Evolutionary conservation across 164 flowering plant genomes (phyloP).

Genomic region (Amborella trichopoda): DNA sequence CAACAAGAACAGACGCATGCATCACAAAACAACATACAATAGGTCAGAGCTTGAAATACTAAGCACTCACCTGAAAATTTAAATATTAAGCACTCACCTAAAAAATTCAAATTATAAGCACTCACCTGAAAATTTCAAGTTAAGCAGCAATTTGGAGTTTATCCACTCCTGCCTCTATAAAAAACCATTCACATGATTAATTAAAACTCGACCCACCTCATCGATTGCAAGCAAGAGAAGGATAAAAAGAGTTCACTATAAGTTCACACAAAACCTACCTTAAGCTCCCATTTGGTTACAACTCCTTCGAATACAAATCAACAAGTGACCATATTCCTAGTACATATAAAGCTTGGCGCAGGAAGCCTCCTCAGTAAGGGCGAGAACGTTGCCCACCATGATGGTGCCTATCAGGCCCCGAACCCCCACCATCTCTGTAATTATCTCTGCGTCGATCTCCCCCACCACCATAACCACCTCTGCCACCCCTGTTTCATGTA

Average conservation of each 20-base stretch:
- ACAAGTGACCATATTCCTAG: slow-evolving; percentile 27
- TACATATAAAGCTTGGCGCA: slow-evolving; percentile 26
- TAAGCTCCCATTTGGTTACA: slow-evolving; percentile 15
- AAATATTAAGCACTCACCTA: no score
- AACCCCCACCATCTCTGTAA: slow-evolving; percentile 69
- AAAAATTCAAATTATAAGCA: slow-evolving; percentile 34
- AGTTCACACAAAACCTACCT: slow-evolving; percentile 34
- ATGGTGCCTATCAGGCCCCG: slow-evolving; percentile 82
- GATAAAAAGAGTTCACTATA: slow-evolving; percentile 14
- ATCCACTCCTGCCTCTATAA: slow-evolving; percentile 85
- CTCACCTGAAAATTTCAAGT: slow-evolving; percentile 89
- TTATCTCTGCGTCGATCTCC: slow-evolving; percentile 84
- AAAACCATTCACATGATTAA: slow-evolving; percentile 73
- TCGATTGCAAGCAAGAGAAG: slow-evolving; percentile 18
- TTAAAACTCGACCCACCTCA: slow-evolving; percentile 16
- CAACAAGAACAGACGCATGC: slow-evolving; percentile 1
- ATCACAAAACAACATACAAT: no score
- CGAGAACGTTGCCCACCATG: slow-evolving; percentile 85
- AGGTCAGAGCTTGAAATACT: no score
- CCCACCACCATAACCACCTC: slow-evolving; percentile 77
- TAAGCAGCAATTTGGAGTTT: slow-evolving; percentile 77
- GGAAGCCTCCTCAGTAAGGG: slow-evolving; percentile 47
- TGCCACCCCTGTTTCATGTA: slow-evolving; percentile 62
- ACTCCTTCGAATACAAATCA: slow-evolving; percentile 12
- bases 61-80: no score